phyloP scores from a whole-genome alignment of 2,329 filamentous ascomycete genomes.

The Aspergillus fructus region DNA sequence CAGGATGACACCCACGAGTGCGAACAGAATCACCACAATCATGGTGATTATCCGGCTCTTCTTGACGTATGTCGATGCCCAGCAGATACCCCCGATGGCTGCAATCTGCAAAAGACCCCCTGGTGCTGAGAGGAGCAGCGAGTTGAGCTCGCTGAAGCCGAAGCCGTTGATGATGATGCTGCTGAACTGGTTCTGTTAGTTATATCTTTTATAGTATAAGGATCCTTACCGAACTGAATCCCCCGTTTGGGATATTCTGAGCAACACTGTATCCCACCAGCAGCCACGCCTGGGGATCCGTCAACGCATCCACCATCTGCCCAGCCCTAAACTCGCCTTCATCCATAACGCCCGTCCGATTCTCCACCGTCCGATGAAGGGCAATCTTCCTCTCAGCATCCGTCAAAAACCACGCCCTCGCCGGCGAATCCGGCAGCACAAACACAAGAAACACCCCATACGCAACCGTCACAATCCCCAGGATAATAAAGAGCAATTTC shows the following conservation, averaged over 20 bases:
- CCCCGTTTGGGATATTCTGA: not conserved
- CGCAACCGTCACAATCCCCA: not conserved
- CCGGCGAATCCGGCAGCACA: conserved; percentile 4
- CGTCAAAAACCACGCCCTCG: not conserved
- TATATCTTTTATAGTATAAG: too few species aligned
- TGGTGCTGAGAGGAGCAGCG: too few species aligned
- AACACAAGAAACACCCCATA: not conserved
- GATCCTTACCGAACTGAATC: not conserved
- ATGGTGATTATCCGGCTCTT: not conserved
- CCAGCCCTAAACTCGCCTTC: not conserved
- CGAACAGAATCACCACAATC: not conserved
- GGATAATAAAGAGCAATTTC: conserved; percentile 9
- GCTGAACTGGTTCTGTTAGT: too few species aligned
- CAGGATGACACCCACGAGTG: not conserved
- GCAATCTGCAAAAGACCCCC: too few species aligned
- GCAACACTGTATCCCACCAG: not conserved
- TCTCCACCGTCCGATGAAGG: not conserved
- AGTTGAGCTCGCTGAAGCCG: too few species aligned
- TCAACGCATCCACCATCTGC: not conserved
- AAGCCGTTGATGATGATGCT: too few species aligned
- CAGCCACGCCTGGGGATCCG: not conserved
- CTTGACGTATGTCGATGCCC: not conserved
- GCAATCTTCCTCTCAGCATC: not conserved
- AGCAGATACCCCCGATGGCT: not conserved
- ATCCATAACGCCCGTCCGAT: not conserved